Evolutionary conservation across 2,329 filamentous ascomycete species (phyloP), one percentile per base, ranked within the genome.

Genomic region (Neofusicoccum kwambonambiense): DNA sequence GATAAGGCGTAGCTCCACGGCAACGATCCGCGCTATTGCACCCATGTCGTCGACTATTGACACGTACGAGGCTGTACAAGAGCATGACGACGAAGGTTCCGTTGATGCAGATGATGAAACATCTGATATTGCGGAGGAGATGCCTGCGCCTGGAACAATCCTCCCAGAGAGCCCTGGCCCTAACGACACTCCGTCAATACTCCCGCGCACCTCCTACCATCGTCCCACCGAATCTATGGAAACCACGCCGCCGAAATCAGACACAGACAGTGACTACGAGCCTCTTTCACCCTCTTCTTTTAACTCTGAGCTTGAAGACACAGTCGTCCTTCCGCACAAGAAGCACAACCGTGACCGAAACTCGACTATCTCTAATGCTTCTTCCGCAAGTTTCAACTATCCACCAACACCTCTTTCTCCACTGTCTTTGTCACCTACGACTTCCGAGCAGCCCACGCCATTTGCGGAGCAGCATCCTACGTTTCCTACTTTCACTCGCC

Each of bases 321-420:
- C 42, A 0, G 51, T 58, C 11, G 62, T 64, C 4, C 51, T 64
- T 31, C 34, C 51, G 22, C 35, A 35, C 19, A 64, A 56, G 41
- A 47, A n/a, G 9, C 51, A 64, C 52, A 64, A 57, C 12, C 42
- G 62, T 12, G 51, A 64, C 35, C 62, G 62, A 13, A 64, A 64
- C 35, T 64, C 62, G 8, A 64, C 62, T 17, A 64, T 64, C n/a
- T 64, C 62, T 0, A 57, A 56, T 9, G 51, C 51, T 49, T 64
- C 62, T 7, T 56, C 51, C 13, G 41, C 56, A 11, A 60, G 56
- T 31, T 60, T 47, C 56, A 64, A 50, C n/a, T 57, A 49, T 9
- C 50, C 62, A 7, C 62, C 62, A 11, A 64, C 61, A 4, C 61
- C 61, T 4, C 61, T 64, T 31, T 64, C 61, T 1, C 61, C 61